phyloP scores from a whole-genome alignment of 108 stramenopile genomes.

The Fragilariopsis cylindrus region DNA sequence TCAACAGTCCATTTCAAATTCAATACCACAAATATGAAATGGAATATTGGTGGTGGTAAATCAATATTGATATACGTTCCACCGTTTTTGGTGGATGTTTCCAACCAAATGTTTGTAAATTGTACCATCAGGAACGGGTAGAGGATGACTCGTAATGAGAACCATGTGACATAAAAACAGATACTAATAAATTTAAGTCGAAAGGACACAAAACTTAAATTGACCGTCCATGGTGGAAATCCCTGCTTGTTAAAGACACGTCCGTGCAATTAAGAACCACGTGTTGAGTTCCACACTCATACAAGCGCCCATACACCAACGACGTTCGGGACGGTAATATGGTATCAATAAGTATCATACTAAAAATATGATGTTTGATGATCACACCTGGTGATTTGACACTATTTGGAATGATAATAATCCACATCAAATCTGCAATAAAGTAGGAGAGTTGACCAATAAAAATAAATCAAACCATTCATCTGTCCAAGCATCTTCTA shows the following conservation, averaged over 20 bases:
- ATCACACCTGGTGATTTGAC: conserved; percentile 71
- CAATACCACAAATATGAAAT: conserved; percentile 64
- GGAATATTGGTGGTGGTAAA: conserved; percentile 52
- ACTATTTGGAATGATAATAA: conserved; percentile 56
- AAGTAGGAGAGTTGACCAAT: conserved; percentile 67
- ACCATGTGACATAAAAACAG: conserved; percentile 76
- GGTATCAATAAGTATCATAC: conserved; percentile 76
- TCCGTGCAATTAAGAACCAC: conserved; percentile 89
- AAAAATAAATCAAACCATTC: conserved; percentile 77
- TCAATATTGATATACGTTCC: conserved; percentile 48
- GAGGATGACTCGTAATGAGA: conserved; percentile 62
- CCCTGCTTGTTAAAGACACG: conserved; percentile 90
- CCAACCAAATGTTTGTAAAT: conserved; percentile 38
- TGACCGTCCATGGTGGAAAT: conserved; percentile 82
- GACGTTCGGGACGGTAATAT: conserved; percentile 41
- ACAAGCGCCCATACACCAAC: conserved; percentile 88
- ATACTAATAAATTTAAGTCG: conserved; percentile 83
- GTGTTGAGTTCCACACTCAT: conserved; percentile 88
- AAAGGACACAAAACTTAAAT: conserved; percentile 68
- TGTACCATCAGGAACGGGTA: conserved; percentile 55
- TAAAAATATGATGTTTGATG: conserved; percentile 84
- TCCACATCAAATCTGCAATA: conserved; percentile 71
- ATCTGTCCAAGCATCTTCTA: conserved; percentile 78
- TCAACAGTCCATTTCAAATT: conserved; percentile 90
- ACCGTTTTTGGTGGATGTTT: conserved; percentile 22